Evolutionary conservation across 768 basidiomycete genomes (phyloP).

Genomic region (Amanita muscaria): DNA sequence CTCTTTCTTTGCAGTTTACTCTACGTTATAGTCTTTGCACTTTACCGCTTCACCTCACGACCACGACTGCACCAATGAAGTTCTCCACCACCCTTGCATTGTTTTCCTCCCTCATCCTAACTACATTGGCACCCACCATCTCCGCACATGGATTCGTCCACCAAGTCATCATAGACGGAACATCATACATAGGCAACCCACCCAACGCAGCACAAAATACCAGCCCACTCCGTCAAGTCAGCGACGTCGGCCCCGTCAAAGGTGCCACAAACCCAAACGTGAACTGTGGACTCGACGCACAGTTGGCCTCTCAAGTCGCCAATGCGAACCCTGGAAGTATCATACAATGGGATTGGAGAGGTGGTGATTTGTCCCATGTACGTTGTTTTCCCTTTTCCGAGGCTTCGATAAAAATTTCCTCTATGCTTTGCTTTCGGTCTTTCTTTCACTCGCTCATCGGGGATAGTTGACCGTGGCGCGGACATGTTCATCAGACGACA

Average conservation of each 20-base stretch:
- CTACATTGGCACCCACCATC: constrained; percentile 22
- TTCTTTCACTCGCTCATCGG: not conserved
- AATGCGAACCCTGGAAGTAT: constrained; percentile 37
- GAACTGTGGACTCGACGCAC: constrained; percentile 39
- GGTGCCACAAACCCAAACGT: constrained; percentile 32
- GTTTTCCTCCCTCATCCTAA: not conserved
- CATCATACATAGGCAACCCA: constrained; percentile 27
- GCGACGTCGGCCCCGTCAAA: constrained; percentile 29
- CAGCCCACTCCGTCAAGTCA: constrained; percentile 31
- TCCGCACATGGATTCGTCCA: constrained; percentile 38
- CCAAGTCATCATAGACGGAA: constrained; percentile 30
- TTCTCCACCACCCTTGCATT: not conserved
- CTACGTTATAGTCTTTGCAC: too few species aligned
- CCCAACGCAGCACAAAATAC: constrained; percentile 18
- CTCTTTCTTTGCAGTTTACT: too few species aligned
- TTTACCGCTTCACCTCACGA: not conserved
- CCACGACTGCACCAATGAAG: not conserved
- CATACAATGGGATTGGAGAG: constrained; percentile 36
- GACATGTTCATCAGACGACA: too few species aligned
- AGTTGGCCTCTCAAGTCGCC: constrained; percentile 36
- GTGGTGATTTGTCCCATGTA: constrained; percentile 18
- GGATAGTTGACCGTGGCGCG: too few species aligned
- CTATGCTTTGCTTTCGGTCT: constrained; percentile 7
- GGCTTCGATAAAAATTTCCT: too few species aligned
- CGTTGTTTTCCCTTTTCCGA: not conserved